Evolutionary conservation across 768 basidiomycete genomes (phyloP).

Genomic region (Mycena metata): DNA sequence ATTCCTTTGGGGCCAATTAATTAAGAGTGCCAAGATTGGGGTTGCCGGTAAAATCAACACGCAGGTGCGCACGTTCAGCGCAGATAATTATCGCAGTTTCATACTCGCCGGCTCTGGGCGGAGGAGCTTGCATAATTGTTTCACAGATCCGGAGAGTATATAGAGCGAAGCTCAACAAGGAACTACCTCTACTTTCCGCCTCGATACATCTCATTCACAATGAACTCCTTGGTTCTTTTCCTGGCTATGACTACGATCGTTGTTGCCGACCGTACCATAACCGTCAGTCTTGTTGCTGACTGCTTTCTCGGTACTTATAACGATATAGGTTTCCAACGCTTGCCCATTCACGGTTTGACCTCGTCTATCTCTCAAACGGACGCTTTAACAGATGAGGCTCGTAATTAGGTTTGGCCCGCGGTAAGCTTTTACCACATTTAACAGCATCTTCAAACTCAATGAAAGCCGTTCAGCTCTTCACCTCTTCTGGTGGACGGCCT

Average conservation of each 20-base stretch:
- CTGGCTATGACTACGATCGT: conserved; percentile 19
- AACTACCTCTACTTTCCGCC: conserved; percentile 19
- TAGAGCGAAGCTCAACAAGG: conserved; percentile 15
- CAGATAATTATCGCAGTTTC: conserved; percentile 15
- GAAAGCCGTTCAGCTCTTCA: conserved; percentile 25
- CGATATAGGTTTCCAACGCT: conserved; percentile 20
- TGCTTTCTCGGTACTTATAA: conserved; percentile 10
- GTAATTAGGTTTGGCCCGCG: conserved; percentile 30
- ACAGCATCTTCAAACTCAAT: conserved; percentile 17
- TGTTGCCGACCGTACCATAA: conserved; percentile 23
- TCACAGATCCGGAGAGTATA: conserved; percentile 12
- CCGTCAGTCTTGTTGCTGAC: conserved; percentile 20
- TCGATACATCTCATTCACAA: conserved; percentile 20
- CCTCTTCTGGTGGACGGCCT: conserved; percentile 28
- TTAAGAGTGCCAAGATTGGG: too few species aligned
- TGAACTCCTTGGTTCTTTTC: conserved; percentile 20
- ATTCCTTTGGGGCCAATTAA: too few species aligned
- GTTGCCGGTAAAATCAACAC: conserved; percentile 5
- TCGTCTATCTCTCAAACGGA: too few species aligned
- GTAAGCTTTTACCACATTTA: conserved; percentile 8
- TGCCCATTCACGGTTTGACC: conserved; percentile 27
- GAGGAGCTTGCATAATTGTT: not conserved
- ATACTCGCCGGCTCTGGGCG: conserved; percentile 6
- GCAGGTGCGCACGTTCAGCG: conserved; percentile 8
- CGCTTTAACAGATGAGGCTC: too few species aligned